phyloP scores from a whole-genome alignment of 2,329 filamentous ascomycete species.

The Tolypocladium ophioglossoides region DNA sequence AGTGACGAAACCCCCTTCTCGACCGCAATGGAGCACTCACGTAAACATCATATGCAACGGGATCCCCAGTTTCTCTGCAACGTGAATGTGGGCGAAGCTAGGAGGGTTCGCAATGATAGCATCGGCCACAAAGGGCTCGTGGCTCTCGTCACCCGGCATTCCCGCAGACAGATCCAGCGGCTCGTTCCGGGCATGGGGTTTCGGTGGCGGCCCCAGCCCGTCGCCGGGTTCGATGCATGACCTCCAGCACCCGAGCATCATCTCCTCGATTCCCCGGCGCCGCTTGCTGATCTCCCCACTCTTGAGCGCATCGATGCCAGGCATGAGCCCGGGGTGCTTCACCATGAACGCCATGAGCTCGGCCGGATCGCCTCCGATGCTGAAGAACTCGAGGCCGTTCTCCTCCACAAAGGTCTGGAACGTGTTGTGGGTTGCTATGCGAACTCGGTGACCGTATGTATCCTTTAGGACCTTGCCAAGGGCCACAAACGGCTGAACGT shows the following conservation, averaged over 20 bases:
- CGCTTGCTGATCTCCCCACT: constrained; percentile 69
- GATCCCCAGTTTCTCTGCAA: constrained; percentile 64
- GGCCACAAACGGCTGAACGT: constrained; percentile 67
- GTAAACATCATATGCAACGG: constrained; percentile 86
- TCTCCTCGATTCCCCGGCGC: constrained; percentile 64
- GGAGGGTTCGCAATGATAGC: constrained; percentile 72
- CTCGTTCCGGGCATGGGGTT: constrained; percentile 35
- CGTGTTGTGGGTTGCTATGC: constrained; percentile 60
- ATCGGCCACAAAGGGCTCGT: constrained; percentile 69
- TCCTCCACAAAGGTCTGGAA: constrained; percentile 61
- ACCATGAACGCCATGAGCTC: constrained; percentile 87
- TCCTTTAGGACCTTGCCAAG: constrained; percentile 54
- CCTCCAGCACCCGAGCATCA: constrained; percentile 77
- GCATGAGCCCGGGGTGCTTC: constrained; percentile 78
- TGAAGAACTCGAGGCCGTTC: constrained; percentile 65
- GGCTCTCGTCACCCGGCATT: constrained; percentile 28
- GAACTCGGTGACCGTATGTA: constrained; percentile 59
- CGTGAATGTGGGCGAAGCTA: constrained; percentile 65
- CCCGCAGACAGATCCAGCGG: constrained; percentile 27
- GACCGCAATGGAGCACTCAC: constrained; percentile 32
- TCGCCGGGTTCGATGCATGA: constrained; percentile 74
- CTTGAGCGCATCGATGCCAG: constrained; percentile 64
- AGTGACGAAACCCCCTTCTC: background rate
- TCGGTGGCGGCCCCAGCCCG: constrained; percentile 41
- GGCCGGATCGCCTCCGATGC: constrained; percentile 64